Conservation (phyloP, 306 rosid species). For the Trichosanthes cucumerina region DNA sequence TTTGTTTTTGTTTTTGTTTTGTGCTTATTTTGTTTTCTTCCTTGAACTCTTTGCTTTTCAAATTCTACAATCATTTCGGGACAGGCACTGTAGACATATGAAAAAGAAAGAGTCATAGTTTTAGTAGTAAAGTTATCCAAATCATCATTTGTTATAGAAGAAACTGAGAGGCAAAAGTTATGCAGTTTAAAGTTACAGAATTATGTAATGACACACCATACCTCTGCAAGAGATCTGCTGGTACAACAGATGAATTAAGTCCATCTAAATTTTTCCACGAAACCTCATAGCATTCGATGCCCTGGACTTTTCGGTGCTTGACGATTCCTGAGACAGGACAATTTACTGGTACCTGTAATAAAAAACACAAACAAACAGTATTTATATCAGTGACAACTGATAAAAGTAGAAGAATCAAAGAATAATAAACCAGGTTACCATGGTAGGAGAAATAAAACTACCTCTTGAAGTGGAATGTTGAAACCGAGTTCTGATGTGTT, state of each 20-base stretch:
- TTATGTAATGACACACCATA: slow-evolving; percentile 6
- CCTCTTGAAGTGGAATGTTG: slow-evolving; percentile 54
- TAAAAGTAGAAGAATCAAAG: background rate
- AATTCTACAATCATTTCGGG: slow-evolving; percentile 65
- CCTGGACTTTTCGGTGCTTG: slow-evolving; percentile 48
- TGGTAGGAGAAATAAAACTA: slow-evolving; percentile 3
- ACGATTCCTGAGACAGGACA: slow-evolving; percentile 64
- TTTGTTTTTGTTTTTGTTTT: slow-evolving; percentile 46
- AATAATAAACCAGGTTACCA: background rate
- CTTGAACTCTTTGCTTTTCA: slow-evolving; percentile 34
- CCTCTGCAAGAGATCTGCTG: slow-evolving; percentile 58
- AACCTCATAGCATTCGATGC: slow-evolving; percentile 63
- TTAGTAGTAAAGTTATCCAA: background rate
- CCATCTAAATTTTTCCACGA: slow-evolving; percentile 59
- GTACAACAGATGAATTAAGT: slow-evolving; percentile 46
- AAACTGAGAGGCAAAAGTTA: background rate
- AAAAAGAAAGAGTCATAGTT: background rate
- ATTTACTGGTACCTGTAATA: slow-evolving; percentile 45
- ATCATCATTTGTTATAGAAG: background rate
- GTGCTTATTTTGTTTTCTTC: slow-evolving; percentile 36
- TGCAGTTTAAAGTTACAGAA: background rate
- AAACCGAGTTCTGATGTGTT: slow-evolving; percentile 45
- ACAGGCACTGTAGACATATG: slow-evolving; percentile 50
- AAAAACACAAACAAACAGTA: background rate
- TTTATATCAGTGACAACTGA: background rate